Evolutionary conservation across 2,329 filamentous ascomycete species (phyloP).

Genomic region (Esteya vermicola): DNA sequence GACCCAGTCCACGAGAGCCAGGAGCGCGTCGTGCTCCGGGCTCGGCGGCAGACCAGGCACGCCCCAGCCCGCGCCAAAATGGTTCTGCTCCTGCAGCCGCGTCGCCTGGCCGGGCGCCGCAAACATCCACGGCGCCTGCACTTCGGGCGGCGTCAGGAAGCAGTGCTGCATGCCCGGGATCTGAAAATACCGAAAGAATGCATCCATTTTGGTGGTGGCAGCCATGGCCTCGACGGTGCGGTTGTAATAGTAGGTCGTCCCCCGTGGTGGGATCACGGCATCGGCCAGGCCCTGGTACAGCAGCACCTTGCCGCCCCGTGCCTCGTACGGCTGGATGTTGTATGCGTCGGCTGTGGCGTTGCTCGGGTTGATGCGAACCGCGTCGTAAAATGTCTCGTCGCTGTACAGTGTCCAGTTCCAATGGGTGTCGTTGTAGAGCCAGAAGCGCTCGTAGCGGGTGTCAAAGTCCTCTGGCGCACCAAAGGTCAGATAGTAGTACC

Average conservation of each 20-base stretch:
- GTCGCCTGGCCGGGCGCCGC: constrained; percentile 15
- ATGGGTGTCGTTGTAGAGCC: constrained; percentile 14
- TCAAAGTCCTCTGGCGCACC: constrained; percentile 13
- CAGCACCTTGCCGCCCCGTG: constrained; percentile 25
- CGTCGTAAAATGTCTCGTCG: constrained; percentile 13
- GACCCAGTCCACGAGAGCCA: constrained; percentile 17
- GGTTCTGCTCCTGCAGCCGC: neutral
- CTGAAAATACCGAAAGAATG: constrained; percentile 34
- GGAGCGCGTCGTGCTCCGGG: constrained; percentile 22
- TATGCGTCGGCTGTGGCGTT: constrained; percentile 16
- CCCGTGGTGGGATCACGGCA: constrained; percentile 18
- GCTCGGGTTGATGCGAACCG: constrained; percentile 15
- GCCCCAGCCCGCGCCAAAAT: neutral
- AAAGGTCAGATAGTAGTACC: too few relatives aligned
- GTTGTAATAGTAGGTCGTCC: constrained; percentile 19
- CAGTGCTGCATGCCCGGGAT: constrained; percentile 40
- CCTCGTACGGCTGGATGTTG: constrained; percentile 14
- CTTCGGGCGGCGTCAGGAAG: constrained; percentile 13
- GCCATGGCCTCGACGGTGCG: constrained; percentile 21
- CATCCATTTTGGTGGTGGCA: constrained; percentile 27
- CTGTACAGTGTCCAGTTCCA: constrained; percentile 18
- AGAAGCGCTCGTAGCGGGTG: constrained; percentile 14
- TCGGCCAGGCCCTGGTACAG: constrained; percentile 27
- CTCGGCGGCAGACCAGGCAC: too few relatives aligned
- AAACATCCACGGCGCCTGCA: constrained; percentile 21